phyloP scores from a whole-genome alignment of 768 basidiomycete genomes.

The Boletus tylopilopsis region DNA sequence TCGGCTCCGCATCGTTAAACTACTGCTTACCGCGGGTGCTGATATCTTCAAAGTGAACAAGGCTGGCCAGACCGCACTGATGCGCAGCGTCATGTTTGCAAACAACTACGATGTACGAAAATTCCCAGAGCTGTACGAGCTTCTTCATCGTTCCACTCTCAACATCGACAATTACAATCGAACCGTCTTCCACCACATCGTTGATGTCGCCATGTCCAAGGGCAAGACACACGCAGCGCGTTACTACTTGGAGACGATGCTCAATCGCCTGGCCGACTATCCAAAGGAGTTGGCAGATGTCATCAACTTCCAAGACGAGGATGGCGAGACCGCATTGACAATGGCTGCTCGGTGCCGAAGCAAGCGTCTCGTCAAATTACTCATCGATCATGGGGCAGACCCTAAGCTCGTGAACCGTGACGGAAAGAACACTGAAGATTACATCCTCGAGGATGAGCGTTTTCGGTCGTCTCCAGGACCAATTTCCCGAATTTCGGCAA shows the following conservation, averaged over 20 bases:
- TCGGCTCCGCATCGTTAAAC: constrained; percentile 90
- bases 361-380: constrained; percentile 90
- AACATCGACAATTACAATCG: constrained; percentile 98
- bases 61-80: constrained; percentile 93
- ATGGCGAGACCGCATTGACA: constrained; percentile 96
- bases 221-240: constrained; percentile 96
- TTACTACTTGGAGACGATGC: constrained; percentile 98
- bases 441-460: constrained; percentile 96
- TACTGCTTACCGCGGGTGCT: constrained; percentile 89
- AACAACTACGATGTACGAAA: constrained; percentile 99
- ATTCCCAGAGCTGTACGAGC: constrained; percentile 95
- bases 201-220: constrained; percentile 96
- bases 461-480: constrained; percentile 90
- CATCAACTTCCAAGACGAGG: constrained; percentile 98
- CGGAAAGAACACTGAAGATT: constrained; percentile 96
- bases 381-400: constrained; percentile 95
- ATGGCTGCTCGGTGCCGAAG: constrained; percentile 94
- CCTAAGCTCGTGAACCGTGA: constrained; percentile 93
- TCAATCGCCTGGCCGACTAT: constrained; percentile 83
- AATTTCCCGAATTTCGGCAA: constrained; percentile 57
- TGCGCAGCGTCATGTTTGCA: constrained; percentile 99
- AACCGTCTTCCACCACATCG: constrained; percentile 96
- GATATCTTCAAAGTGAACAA: constrained; percentile 97
- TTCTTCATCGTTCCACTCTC: constrained; percentile 95
- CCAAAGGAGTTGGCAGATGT: constrained; percentile 96